These are phyloP conservation scores for Allantophomopsis lycopodina DNA, from an alignment of 2,329 filamentous ascomycete species.

Conservation along the genomic window DNA sequence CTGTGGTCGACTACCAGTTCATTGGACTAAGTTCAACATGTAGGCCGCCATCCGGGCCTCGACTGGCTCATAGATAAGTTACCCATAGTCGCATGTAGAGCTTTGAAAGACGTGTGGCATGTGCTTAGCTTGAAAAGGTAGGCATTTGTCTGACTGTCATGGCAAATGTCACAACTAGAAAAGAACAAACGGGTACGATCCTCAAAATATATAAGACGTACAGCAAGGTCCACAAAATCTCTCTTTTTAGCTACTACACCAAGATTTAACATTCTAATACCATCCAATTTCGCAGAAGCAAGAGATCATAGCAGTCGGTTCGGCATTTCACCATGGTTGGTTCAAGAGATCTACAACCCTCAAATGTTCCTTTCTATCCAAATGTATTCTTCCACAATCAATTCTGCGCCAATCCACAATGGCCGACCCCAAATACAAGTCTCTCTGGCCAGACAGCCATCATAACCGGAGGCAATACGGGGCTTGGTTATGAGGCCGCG, in stretches of 20 bases:
- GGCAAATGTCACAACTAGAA: too few species aligned
- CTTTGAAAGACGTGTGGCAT: too few species aligned
- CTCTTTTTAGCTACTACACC: not conserved
- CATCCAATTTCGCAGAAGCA: not conserved
- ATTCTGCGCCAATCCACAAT: slow-evolving; percentile 9
- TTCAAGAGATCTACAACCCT: slow-evolving; percentile 12
- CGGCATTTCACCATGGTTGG: slow-evolving; percentile 7
- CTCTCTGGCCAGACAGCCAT: slow-evolving; percentile 18
- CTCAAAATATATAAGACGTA: too few species aligned
- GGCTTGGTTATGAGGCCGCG: slow-evolving; percentile 27
- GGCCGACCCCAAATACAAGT: slow-evolving; percentile 4
- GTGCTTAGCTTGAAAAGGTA: too few species aligned
- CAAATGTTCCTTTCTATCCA: slow-evolving; percentile 6
- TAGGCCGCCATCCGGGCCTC: too few species aligned
- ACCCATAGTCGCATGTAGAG: too few species aligned
- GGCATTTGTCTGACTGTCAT: too few species aligned
- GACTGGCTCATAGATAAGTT: too few species aligned
- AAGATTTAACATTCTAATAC: not conserved
- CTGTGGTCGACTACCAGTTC: too few species aligned
- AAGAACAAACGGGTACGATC: too few species aligned
- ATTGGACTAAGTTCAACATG: too few species aligned
- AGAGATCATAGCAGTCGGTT: not conserved
- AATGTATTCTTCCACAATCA: slow-evolving; percentile 11
- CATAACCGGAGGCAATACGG: slow-evolving; percentile 31
- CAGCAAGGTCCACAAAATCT: too few species aligned